A percentile compares a stretch with the other conserved stretches of the same genome.
Evolutionary conservation across 2,329 filamentous ascomycete species (phyloP).

Genomic region (Cladobotryum mycophilum): DNA sequence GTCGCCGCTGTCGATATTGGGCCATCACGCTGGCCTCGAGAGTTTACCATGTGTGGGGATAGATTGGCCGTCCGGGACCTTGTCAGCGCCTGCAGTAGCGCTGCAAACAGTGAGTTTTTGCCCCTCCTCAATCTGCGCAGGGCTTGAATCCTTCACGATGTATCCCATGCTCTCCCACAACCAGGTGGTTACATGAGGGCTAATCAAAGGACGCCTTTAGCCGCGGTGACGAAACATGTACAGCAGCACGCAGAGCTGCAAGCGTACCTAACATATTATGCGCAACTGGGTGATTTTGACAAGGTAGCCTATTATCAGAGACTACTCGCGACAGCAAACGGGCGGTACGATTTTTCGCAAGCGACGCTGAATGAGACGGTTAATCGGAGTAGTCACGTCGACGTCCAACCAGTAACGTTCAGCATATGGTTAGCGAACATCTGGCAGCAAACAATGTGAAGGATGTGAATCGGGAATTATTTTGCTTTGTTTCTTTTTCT

Average conservation of each 20-base stretch:
- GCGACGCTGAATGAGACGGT: conserved; percentile 53
- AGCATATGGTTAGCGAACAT: conserved; percentile 44
- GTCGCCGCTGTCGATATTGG: conserved; percentile 61
- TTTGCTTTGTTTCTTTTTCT: neutral
- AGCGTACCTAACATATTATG: conserved; percentile 35
- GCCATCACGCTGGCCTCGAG: conserved; percentile 55
- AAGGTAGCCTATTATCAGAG: conserved; percentile 52
- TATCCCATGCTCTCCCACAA: neutral
- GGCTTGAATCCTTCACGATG: neutral
- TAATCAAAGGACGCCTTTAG: conserved; percentile 22
- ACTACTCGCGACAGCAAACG: conserved; percentile 61
- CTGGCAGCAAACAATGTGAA: conserved; percentile 14
- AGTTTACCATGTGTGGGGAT: conserved; percentile 65
- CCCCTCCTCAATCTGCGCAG: conserved; percentile 7
- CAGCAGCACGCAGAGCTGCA: conserved; percentile 36
- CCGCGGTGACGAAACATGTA: conserved; percentile 31
- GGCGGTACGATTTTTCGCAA: conserved; percentile 58
- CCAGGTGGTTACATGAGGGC: conserved; percentile 6
- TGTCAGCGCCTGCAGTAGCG: conserved; percentile 41
- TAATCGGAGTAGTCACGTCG: conserved; percentile 27
- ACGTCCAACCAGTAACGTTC: conserved; percentile 45
- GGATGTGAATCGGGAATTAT: neutral
- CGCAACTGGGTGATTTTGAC: conserved; percentile 41
- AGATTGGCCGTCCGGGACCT: conserved; percentile 55
- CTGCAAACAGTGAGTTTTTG: conserved; percentile 40